Evolutionary conservation across 805 yeast genomes (phyloP).

Genomic region (Yamadazyma nakazawae): DNA sequence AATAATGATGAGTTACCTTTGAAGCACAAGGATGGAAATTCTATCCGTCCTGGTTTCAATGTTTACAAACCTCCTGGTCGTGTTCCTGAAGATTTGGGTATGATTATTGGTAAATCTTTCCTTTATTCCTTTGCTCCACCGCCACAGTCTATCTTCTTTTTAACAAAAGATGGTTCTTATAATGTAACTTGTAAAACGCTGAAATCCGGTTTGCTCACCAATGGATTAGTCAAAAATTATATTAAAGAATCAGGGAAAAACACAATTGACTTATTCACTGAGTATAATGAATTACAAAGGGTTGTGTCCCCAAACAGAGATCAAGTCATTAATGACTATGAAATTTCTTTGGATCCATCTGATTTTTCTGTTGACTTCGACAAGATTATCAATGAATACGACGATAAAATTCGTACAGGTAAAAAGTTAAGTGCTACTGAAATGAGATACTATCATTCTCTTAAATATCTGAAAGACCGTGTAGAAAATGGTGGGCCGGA

Average conservation of each 20-base stretch:
- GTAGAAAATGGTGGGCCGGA: slow-evolving; percentile 28
- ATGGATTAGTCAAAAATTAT: slow-evolving; percentile 7
- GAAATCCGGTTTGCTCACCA: slow-evolving; percentile 26
- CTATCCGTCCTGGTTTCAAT: slow-evolving; percentile 35
- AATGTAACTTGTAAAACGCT: slow-evolving; percentile 18
- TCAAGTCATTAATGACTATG: slow-evolving; percentile 24
- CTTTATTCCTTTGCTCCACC: slow-evolving; percentile 40
- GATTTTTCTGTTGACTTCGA: slow-evolving; percentile 25
- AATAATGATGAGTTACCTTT: slow-evolving; percentile 13
- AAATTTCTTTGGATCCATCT: slow-evolving; percentile 24
- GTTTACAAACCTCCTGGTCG: slow-evolving; percentile 30
- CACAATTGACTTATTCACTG: slow-evolving; percentile 16
- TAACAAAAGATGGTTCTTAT: slow-evolving; percentile 36
- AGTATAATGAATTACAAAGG: slow-evolving; percentile 20
- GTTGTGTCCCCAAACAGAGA: slow-evolving; percentile 16
- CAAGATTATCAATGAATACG: slow-evolving; percentile 17
- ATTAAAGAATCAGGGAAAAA: slow-evolving; percentile 5
- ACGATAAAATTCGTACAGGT: slow-evolving; percentile 17
- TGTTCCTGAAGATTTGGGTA: slow-evolving; percentile 24
- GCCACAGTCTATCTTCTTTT: slow-evolving; percentile 34
- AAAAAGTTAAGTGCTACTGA: slow-evolving; percentile 17
- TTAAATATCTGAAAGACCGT: slow-evolving; percentile 27
- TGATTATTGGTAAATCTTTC: slow-evolving; percentile 36
- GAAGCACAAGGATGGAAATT: slow-evolving; percentile 19
- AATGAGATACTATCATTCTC: slow-evolving; percentile 29